Conservation (phyloP, 1,139 yeast genomes). For the Yamadazyma oceani region DNA sequence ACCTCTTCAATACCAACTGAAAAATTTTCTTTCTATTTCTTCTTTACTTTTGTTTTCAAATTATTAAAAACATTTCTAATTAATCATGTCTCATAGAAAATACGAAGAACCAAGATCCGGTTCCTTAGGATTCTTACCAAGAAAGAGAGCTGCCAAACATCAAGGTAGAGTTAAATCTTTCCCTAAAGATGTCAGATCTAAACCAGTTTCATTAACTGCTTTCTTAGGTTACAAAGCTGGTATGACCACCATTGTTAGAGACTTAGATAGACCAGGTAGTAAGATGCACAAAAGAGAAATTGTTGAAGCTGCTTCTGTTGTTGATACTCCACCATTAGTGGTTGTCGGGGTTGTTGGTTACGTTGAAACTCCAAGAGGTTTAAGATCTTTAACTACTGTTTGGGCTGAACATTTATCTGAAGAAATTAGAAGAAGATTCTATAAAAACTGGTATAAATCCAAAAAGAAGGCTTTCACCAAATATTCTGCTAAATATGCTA, state of each 20-base stretch:
- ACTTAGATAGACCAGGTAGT: conserved; percentile 99
- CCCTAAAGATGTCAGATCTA: conserved; percentile 98
- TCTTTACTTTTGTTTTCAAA: conserved; percentile 2
- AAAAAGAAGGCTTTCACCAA: conserved; percentile 99
- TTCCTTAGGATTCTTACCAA: conserved; percentile 98
- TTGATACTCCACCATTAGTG: conserved; percentile 98
- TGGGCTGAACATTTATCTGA: conserved; percentile 99
- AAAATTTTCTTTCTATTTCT: conserved; percentile 3
- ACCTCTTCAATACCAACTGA: too few relatives aligned
- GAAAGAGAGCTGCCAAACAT: conserved; percentile 99
- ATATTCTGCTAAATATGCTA: conserved; percentile 98
- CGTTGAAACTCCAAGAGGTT: conserved; percentile 99
- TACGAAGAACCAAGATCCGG: conserved; percentile 99
- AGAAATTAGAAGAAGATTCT: conserved; percentile 99
- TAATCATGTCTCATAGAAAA: conserved; percentile 96
- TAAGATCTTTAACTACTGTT: conserved; percentile 98
- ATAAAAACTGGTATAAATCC: conserved; percentile 99
- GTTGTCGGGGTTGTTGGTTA: conserved; percentile 99
- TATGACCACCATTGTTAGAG: conserved; percentile 99
- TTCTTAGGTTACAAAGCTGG: conserved; percentile 99
- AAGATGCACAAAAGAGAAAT: conserved; percentile 99
- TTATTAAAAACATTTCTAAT: conserved; percentile 5
- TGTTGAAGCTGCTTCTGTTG: conserved; percentile 99
- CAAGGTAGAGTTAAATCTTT: conserved; percentile 99
- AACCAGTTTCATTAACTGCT: conserved; percentile 99